These are phyloP conservation scores for Chlorella sp. DNA, from an alignment of 139 green algal genomes.

Conservation along the genomic window DNA sequence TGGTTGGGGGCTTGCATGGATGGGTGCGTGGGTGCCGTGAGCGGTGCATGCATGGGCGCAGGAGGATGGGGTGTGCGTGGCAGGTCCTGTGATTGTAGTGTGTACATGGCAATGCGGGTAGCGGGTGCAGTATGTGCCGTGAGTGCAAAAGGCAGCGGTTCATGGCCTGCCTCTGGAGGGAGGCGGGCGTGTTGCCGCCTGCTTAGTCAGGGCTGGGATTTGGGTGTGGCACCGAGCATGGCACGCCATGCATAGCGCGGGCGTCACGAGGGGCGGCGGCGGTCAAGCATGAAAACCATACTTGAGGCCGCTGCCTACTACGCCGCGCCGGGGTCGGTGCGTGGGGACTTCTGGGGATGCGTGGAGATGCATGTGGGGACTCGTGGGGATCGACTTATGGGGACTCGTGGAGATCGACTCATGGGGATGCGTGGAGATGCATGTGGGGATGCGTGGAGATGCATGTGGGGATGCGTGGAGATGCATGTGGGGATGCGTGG, in stretches of 20 bases:
- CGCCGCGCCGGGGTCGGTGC: background rate
- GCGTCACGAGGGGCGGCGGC: background rate
- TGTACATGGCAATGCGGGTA: too few relatives aligned
- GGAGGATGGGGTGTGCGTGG: background rate
- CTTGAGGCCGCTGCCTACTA: background rate
- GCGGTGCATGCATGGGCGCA: slow-evolving; percentile 17
- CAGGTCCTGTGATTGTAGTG: too few relatives aligned
- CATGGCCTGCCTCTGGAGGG: background rate
- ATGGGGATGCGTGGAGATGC: too few relatives aligned
- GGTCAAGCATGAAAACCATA: background rate
- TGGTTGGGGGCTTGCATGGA: background rate
- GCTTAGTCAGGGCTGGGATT: slow-evolving; percentile 30
- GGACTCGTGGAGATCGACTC: too few relatives aligned
- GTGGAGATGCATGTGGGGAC: too few relatives aligned
- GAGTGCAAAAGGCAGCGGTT: slow-evolving; percentile 39
- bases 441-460: background rate
- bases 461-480: background rate
- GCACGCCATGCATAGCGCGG: background rate
- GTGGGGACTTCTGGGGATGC: too few relatives aligned
- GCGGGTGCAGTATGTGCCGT: slow-evolving; percentile 23
- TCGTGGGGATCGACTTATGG: too few relatives aligned
- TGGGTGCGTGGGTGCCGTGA: background rate
- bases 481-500: too few relatives aligned
- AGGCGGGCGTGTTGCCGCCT: slow-evolving; percentile 8
- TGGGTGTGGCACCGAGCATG: background rate